Evolutionary conservation across 495 filamentous ascomycete species (phyloP).

Genomic region (Talaromyces thailandensis): DNA sequence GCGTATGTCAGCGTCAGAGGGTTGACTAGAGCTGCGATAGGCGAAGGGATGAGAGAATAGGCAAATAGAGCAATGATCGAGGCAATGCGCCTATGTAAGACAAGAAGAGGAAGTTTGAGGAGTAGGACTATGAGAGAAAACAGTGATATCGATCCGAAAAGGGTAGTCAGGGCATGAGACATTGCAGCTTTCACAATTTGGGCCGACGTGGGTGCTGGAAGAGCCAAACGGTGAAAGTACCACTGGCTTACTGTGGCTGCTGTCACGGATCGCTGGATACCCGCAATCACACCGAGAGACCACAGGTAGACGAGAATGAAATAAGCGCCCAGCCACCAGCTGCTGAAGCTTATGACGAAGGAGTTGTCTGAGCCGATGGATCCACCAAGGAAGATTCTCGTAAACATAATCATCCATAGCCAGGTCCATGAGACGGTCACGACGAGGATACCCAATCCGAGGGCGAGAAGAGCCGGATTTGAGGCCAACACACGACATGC

Average conservation of each 20-base stretch:
- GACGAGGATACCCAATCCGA: slow-evolving; percentile 71
- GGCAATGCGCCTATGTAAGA: slow-evolving; percentile 67
- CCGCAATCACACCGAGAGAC: slow-evolving; percentile 78
- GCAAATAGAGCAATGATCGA: slow-evolving; percentile 53
- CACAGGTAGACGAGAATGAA: slow-evolving; percentile 93
- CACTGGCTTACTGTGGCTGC: slow-evolving; percentile 95
- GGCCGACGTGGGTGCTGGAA: slow-evolving; percentile 63
- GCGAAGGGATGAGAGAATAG: slow-evolving; percentile 74
- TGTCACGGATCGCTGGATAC: slow-evolving; percentile 82
- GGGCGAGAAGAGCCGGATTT: slow-evolving; percentile 71
- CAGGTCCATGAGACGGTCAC: slow-evolving; percentile 82
- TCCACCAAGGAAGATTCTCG: slow-evolving; percentile 82
- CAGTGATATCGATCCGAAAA: slow-evolving; percentile 89
- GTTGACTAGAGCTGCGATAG: slow-evolving; percentile 76
- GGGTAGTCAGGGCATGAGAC: slow-evolving; percentile 66
- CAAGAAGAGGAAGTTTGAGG: slow-evolving; percentile 74
- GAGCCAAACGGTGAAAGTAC: slow-evolving; percentile 91
- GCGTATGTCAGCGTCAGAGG: slow-evolving; percentile 87
- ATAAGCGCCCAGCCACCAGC: slow-evolving; percentile 83
- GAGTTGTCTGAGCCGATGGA: slow-evolving; percentile 52
- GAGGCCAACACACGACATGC: slow-evolving; percentile 77
- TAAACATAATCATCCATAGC: slow-evolving; percentile 96
- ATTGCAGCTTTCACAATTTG: slow-evolving; percentile 78
- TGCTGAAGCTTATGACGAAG: slow-evolving; percentile 76
- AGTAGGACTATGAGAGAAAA: slow-evolving; percentile 71